Evolutionary conservation across 805 yeast species (phyloP).

Genomic region (Suhomyces canberraensis): DNA sequence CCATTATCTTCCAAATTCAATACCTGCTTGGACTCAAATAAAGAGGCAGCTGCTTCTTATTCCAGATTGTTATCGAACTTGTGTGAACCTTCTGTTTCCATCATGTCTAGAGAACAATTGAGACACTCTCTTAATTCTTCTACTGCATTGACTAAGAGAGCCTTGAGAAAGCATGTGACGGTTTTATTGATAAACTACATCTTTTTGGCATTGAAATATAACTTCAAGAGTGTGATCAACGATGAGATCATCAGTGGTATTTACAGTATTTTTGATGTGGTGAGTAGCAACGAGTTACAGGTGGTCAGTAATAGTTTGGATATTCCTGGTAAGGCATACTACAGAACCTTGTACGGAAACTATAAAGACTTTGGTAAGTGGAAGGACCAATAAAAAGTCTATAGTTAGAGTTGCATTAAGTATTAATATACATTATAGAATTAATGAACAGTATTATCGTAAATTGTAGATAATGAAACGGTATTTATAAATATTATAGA

Average conservation of each 20-base stretch:
- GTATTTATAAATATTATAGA: no score
- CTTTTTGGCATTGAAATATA: conserved; percentile 46
- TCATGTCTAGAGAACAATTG: conserved; percentile 22
- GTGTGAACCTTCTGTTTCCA: conserved; percentile 61
- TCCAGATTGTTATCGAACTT: conserved; percentile 61
- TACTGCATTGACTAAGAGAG: conserved; percentile 51
- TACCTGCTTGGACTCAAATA: conserved; percentile 14
- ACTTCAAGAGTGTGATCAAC: conserved; percentile 46
- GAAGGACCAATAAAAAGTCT: conserved; percentile 58
- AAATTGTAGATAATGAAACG: no score
- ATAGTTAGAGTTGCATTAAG: no score
- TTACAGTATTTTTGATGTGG: conserved; percentile 61
- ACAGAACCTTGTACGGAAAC: conserved; percentile 64
- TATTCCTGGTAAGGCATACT: conserved; percentile 62
- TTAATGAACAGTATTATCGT: no score
- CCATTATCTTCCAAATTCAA: conserved; percentile 33
- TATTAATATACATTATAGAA: no score
- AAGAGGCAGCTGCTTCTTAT: conserved; percentile 44
- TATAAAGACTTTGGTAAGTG: conserved; percentile 80
- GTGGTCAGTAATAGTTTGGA: conserved; percentile 66
- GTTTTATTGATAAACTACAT: conserved; percentile 59
- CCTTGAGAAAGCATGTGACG: conserved; percentile 63
- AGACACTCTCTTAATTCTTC: conserved; percentile 50
- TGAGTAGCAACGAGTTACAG: conserved; percentile 64
- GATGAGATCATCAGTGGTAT: conserved; percentile 53